These are phyloP conservation scores for Aspergillus sclerotiicarbonarius DNA, from an alignment of 495 filamentous ascomycete genomes.

Conservation along the genomic window DNA sequence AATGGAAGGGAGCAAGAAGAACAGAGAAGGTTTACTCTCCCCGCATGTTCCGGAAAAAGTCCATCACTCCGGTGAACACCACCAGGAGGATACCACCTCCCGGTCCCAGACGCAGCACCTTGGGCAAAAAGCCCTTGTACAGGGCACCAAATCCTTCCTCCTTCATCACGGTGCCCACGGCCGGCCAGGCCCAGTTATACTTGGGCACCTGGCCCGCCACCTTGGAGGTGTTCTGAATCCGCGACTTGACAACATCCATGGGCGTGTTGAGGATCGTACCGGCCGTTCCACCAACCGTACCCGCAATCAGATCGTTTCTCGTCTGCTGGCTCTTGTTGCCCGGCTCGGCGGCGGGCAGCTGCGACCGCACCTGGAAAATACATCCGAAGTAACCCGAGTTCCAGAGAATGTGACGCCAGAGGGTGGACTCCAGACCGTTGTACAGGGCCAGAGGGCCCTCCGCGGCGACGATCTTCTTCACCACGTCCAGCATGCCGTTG, in stretches of 20 bases:
- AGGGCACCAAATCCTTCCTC: slow-evolving; percentile 91
- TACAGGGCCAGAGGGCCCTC: slow-evolving; percentile 90
- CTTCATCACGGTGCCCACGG: slow-evolving; percentile 77
- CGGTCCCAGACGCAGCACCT: slow-evolving; percentile 85
- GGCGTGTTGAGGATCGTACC: slow-evolving; percentile 96
- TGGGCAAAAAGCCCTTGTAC: slow-evolving; percentile 97
- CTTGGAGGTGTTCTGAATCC: slow-evolving; percentile 90
- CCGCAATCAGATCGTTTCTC: slow-evolving; percentile 81
- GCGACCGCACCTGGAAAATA: slow-evolving; percentile 88
- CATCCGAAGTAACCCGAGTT: slow-evolving; percentile 97
- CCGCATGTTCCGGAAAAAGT: slow-evolving; percentile 71
- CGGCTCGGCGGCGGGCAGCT: slow-evolving; percentile 69
- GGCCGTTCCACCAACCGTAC: slow-evolving; percentile 82
- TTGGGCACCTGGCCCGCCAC: slow-evolving; percentile 76
- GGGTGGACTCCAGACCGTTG: slow-evolving; percentile 91
- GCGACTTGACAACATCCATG: slow-evolving; percentile 95
- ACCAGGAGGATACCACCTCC: slow-evolving; percentile 91
- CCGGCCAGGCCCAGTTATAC: slow-evolving; percentile 97
- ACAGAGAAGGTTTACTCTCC: slow-evolving; percentile 18
- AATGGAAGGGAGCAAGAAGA: too few relatives aligned
- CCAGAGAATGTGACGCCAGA: slow-evolving; percentile 98
- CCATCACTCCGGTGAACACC: slow-evolving; percentile 91
- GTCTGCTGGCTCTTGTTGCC: slow-evolving; percentile 76
- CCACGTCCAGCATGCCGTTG: slow-evolving; percentile 87
- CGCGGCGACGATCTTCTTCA: slow-evolving; percentile 75